These are phyloP conservation scores for Aspergillus sp. DNA, from an alignment of 2,329 filamentous ascomycete species.

Conservation along the genomic window DNA sequence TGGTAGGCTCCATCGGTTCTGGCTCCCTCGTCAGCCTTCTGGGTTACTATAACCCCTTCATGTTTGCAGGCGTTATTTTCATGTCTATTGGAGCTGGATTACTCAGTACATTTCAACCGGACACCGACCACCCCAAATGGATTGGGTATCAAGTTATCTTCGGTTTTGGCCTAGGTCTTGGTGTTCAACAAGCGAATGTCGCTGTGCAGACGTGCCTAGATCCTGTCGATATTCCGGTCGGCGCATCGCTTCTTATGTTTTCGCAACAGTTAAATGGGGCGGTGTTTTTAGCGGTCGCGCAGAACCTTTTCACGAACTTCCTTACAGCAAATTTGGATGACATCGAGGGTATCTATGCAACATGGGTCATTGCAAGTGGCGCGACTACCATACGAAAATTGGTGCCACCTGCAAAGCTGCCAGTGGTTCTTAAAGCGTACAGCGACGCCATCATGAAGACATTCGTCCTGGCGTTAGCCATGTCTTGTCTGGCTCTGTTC, in stretches of 20 bases:
- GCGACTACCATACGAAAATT: background rate
- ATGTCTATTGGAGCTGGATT: slow-evolving; percentile 39
- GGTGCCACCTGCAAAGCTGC: background rate
- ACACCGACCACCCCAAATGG: slow-evolving; percentile 36
- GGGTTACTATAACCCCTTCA: slow-evolving; percentile 44
- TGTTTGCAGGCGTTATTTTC: slow-evolving; percentile 33
- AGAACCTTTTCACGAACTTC: slow-evolving; percentile 17
- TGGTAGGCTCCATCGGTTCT: slow-evolving; percentile 31
- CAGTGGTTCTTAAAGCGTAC: background rate
- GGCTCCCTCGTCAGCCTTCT: slow-evolving; percentile 32
- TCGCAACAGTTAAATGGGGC: slow-evolving; percentile 40
- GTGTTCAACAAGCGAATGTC: slow-evolving; percentile 39
- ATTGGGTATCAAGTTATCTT: slow-evolving; percentile 44
- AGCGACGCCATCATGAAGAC: background rate
- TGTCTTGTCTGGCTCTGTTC: background rate
- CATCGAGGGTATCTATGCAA: background rate
- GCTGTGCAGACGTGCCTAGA: slow-evolving; percentile 38
- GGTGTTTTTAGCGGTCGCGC: slow-evolving; percentile 33
- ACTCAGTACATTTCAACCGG: slow-evolving; percentile 35
- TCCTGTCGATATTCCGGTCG: slow-evolving; percentile 36
- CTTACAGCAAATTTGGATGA: background rate
- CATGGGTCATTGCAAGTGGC: background rate
- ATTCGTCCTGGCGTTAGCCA: background rate
- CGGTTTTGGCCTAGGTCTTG: slow-evolving; percentile 39
- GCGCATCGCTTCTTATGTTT: slow-evolving; percentile 39